Base-by-base conservation (phyloP, 169 alveolate species). In the Cryptosporidium viatorum region DNA sequence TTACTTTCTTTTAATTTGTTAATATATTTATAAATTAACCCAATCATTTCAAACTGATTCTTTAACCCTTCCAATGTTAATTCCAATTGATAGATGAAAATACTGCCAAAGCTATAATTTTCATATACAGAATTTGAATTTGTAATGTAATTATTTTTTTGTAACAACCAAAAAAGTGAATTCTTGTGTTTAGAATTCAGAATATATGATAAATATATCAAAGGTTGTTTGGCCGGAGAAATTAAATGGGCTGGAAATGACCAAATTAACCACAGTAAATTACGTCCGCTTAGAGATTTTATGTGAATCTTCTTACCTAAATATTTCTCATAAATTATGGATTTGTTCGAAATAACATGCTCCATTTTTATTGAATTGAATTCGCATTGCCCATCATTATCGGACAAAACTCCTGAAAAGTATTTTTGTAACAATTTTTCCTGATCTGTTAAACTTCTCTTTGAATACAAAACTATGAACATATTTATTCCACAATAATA, bases 401-500 rank as follows among this genome's bases (percentile, higher is more conserved):
- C 65, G 35, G 31, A 2, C 26, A 67, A 80, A 55, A 80, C 21
- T 58, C 14, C 75, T 26, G 75, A 80, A 80, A 80, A 80, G 26
- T 80, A 80, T 35, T 31, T 65, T 23, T 37, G 16, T 39, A 65
- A 3, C 3, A 80, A 23, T 62, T 37, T 62, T 60, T 80, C 89
- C 51, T 62, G 89, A 7, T 80, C 80, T 10, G 23, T 41, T 39
- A 80, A 23, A 29, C 35, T 62, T 26, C 67, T 80, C 52, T 50
- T 80, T 8, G 89, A 80, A 41, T 31, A 60, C 9, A 60, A 18
- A 12, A 65, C 75, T 7, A 80, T 10, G 18, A 62, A 80, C 91
- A 94, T 93, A 74, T 93, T 93, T 10, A 62, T 62, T 21, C 91
- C 94, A 58, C 94, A 91, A 73, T 91, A 91, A 84, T 91, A 91